Percentiles rank a stretch among this genome's conserved stretches.
Conservation (phyloP, 176 grass and related monocot genomes). For the Raddia distichophylla region DNA sequence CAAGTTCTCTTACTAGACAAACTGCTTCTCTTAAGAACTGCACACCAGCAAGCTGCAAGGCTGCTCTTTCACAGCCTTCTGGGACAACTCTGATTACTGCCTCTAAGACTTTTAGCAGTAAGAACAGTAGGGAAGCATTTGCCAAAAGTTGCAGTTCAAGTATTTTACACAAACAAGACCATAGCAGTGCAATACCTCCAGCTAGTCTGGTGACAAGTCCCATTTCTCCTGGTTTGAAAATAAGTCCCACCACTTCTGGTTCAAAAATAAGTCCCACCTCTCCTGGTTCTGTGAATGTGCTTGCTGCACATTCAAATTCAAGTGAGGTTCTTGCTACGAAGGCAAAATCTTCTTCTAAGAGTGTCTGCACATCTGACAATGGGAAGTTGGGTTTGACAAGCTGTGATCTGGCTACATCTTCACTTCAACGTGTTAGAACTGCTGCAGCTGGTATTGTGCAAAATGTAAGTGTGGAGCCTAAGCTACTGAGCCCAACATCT, state of each 20-base stretch:
- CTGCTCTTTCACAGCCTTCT: slow-evolving; percentile 1
- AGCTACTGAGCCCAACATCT: slow-evolving; percentile 34
- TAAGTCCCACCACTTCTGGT: no score
- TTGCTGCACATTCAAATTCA: no score
- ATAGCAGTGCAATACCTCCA: slow-evolving; percentile 2
- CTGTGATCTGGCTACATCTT: slow-evolving; percentile 3
- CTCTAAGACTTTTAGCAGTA: slow-evolving; percentile 17
- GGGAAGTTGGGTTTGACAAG: slow-evolving; percentile 4
- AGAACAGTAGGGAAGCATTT: background rate
- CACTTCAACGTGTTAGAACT: background rate
- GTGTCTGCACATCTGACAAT: slow-evolving; percentile 12
- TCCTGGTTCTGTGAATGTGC: no score
- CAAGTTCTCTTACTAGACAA: background rate
- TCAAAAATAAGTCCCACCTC: no score
- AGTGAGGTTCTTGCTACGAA: slow-evolving; percentile 13
- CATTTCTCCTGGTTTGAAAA: slow-evolving; percentile 16
- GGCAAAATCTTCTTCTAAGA: slow-evolving; percentile 16
- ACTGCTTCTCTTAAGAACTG: background rate
- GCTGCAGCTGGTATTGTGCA: slow-evolving; percentile 9
- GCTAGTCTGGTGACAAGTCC: slow-evolving; percentile 5
- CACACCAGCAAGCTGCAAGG: slow-evolving; percentile 28
- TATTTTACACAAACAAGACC: slow-evolving; percentile 13
- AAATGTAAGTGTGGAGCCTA: slow-evolving; percentile 9
- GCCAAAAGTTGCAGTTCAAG: background rate
- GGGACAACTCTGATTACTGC: background rate